Evolutionary conservation across 768 basidiomycete genomes (phyloP).

Genomic region (Leccinellum luteum): DNA sequence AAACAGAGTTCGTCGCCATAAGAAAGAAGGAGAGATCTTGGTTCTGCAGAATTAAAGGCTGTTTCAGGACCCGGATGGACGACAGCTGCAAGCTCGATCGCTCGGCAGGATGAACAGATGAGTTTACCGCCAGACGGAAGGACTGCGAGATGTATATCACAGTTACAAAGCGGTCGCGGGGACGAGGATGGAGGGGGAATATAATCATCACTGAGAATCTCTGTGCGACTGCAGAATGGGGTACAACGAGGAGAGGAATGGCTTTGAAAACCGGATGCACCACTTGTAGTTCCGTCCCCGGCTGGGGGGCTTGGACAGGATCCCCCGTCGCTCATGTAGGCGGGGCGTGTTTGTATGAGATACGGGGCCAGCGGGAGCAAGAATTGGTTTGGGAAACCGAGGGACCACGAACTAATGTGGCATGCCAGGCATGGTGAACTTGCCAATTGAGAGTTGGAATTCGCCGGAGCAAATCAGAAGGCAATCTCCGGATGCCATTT

Average conservation of each 20-base stretch:
- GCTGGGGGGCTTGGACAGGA: not conserved
- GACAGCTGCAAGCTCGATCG: not conserved
- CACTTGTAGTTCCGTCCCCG: not conserved
- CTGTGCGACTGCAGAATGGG: not conserved
- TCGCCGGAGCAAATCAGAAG: not conserved
- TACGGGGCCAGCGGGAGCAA: not conserved
- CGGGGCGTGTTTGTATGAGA: not conserved
- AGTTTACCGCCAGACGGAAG: not conserved
- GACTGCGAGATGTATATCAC: not conserved
- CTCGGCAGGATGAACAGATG: not conserved
- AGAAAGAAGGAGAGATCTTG: conserved; percentile 26
- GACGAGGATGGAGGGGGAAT: not conserved
- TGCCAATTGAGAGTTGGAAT: conserved; percentile 24
- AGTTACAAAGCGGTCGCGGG: not conserved
- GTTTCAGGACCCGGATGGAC: not conserved
- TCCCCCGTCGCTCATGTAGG: not conserved
- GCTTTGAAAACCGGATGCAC: not conserved
- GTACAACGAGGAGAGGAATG: not conserved
- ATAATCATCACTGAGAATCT: not conserved
- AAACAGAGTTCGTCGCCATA: conserved; percentile 1
- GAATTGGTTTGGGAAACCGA: conserved; percentile 6
- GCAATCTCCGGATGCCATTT: conserved; percentile 12
- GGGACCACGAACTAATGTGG: not conserved
- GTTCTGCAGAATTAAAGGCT: not conserved
- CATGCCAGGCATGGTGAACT: not conserved